Conservation (phyloP, 2,329 filamentous ascomycete genomes). For the Ilyonectria robusta region DNA sequence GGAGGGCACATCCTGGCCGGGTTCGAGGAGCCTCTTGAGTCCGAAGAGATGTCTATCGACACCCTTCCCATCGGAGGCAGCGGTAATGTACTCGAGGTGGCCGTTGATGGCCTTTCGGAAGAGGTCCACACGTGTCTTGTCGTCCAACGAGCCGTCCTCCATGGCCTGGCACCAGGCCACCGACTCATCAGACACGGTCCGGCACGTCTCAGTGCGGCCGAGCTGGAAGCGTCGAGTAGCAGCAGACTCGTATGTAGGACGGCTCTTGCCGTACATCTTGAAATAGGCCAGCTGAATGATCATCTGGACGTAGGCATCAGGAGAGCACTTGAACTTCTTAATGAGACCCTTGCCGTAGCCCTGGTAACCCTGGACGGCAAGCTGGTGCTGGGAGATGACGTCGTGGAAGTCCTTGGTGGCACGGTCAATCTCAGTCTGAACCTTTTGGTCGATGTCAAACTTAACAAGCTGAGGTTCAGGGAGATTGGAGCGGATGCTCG, state of each 20-base stretch:
- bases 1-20: slow-evolving; percentile 84
- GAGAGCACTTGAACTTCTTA: slow-evolving; percentile 99
- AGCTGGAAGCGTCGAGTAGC: slow-evolving; percentile 95
- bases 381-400: slow-evolving; percentile 89
- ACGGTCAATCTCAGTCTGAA: slow-evolving; percentile 83
- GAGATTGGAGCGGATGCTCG: slow-evolving; percentile 83
- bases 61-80: slow-evolving; percentile 91
- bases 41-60: slow-evolving; percentile 98
- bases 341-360: slow-evolving; percentile 98
- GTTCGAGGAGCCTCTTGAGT: slow-evolving; percentile 88
- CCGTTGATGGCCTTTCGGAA: slow-evolving; percentile 87
- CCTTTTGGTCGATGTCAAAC: slow-evolving; percentile 83
- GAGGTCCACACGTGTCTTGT: slow-evolving; percentile 77
- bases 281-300: slow-evolving; percentile 97
- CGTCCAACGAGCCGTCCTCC: slow-evolving; percentile 75
- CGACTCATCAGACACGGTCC: slow-evolving; percentile 90
- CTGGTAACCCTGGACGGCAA: slow-evolving; percentile 95
- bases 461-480: slow-evolving; percentile 83
- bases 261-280: slow-evolving; percentile 99
- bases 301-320: slow-evolving; percentile 98
- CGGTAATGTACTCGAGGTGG: slow-evolving; percentile 91
- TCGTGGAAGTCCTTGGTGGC: slow-evolving; percentile 84
- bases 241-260: slow-evolving; percentile 97
- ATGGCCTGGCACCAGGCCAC: slow-evolving; percentile 93
- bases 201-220: slow-evolving; percentile 96